Conservation (phyloP, 495 filamentous ascomycete genomes). For the Glonium stellatum region DNA sequence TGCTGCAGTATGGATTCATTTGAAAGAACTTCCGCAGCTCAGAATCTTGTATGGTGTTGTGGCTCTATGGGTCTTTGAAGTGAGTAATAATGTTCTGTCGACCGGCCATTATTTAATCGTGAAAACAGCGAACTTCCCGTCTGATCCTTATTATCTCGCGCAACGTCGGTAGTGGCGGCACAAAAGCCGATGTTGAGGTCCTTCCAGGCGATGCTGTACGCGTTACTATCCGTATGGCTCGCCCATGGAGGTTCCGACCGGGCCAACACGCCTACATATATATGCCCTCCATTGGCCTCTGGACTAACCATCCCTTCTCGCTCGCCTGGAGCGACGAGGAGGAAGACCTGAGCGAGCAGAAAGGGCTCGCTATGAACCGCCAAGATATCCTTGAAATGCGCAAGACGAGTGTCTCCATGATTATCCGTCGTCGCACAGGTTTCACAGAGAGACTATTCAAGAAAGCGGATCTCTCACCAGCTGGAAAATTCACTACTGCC, state of each 20-base stretch:
- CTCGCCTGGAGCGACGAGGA: slow-evolving; percentile 71
- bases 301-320: slow-evolving; percentile 91
- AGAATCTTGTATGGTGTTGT: slow-evolving; percentile 62
- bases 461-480: slow-evolving; percentile 42
- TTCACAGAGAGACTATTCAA: slow-evolving; percentile 80
- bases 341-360: slow-evolving; percentile 31
- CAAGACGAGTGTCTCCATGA: slow-evolving; percentile 59
- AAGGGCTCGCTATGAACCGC: slow-evolving; percentile 33
- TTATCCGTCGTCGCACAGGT: slow-evolving; percentile 78
- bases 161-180: slow-evolving; percentile 58
- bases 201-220: slow-evolving; percentile 76
- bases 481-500: slow-evolving; percentile 44
- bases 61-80: slow-evolving; percentile 68
- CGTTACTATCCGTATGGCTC: slow-evolving; percentile 73
- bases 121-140: slow-evolving; percentile 49
- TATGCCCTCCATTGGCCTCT: slow-evolving; percentile 64
- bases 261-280: slow-evolving; percentile 88
- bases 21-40: slow-evolving; percentile 54
- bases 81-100: slow-evolving; percentile 17
- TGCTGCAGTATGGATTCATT: slow-evolving; percentile 65
- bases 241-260: slow-evolving; percentile 67
- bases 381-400: slow-evolving; percentile 33
- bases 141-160: slow-evolving; percentile 62
- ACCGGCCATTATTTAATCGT: not conserved
- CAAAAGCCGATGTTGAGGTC: slow-evolving; percentile 65